A percentile compares a stretch with the other conserved stretches of the same genome.
Evolutionary conservation across 2,329 filamentous ascomycete genomes (phyloP).

Genomic region (Cladosporium sp.): DNA sequence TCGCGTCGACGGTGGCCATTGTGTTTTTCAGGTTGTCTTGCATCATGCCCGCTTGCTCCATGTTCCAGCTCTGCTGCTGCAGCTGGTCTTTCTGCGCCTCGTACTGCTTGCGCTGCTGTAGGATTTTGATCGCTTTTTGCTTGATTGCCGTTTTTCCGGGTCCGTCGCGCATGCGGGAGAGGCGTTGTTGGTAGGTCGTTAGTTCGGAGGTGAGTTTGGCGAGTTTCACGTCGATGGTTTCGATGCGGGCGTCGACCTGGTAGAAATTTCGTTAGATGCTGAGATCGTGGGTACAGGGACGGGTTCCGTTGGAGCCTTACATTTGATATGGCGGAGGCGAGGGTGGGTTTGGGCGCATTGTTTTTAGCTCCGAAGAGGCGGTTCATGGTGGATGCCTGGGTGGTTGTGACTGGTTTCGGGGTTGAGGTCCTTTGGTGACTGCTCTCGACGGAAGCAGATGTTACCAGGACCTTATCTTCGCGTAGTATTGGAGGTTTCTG

Average conservation of each 20-base stretch:
- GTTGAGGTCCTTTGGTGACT: not conserved
- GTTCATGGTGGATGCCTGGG: constrained; percentile 63
- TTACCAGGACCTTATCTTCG: too few relatives aligned
- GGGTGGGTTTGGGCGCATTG: constrained; percentile 82
- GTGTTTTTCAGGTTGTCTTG: constrained; percentile 98
- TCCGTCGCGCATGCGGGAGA: constrained; percentile 90
- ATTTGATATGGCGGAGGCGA: constrained; percentile 76
- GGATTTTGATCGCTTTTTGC: constrained; percentile 88
- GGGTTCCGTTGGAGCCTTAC: constrained; percentile 42
- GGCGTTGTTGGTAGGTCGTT: constrained; percentile 77
- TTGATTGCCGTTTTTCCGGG: constrained; percentile 90
- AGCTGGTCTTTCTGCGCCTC: constrained; percentile 91
- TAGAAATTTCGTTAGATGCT: constrained; percentile 4
- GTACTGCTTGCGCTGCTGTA: constrained; percentile 91
- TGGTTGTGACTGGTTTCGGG: not conserved
- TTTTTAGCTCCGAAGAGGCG: constrained; percentile 88
- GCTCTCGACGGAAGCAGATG: not conserved
- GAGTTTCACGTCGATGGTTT: constrained; percentile 89
- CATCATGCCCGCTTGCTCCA: constrained; percentile 98
- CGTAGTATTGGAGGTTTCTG: too few relatives aligned
- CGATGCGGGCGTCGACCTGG: constrained; percentile 75
- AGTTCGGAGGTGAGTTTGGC: constrained; percentile 89
- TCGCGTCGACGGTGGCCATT: constrained; percentile 95
- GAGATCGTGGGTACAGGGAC: not conserved
- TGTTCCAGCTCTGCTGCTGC: constrained; percentile 94